phyloP scores from a whole-genome alignment of 1,284 basidiomycete genomes.

The Mixia osmundae region DNA sequence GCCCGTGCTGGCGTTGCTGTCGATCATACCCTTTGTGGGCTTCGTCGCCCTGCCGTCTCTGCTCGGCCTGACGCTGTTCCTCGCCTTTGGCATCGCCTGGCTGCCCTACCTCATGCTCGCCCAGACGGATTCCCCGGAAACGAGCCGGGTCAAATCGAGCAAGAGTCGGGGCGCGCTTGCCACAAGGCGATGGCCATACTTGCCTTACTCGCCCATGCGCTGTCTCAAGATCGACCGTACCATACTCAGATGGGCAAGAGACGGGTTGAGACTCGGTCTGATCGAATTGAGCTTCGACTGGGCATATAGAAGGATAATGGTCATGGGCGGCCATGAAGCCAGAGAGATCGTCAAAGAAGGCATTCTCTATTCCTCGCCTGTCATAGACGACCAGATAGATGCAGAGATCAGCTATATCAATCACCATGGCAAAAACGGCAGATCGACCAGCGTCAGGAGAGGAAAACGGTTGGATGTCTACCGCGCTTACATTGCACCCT shows the following conservation, averaged over 20 bases:
- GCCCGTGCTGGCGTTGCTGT: constrained; percentile 7
- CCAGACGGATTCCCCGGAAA: constrained; percentile 19
- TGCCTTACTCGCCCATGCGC: constrained; percentile 18
- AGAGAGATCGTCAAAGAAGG: constrained; percentile 17
- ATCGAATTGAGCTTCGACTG: constrained; percentile 18
- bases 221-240: constrained; percentile 19
- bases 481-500: too few species aligned
- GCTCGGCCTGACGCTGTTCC: constrained; percentile 14
- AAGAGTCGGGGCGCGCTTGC: constrained; percentile 2
- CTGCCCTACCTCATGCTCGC: constrained; percentile 20
- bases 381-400: constrained; percentile 15
- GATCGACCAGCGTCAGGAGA: not conserved
- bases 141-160: not conserved
- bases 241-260: constrained; percentile 14
- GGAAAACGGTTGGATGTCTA: not conserved
- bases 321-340: constrained; percentile 19
- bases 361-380: constrained; percentile 17
- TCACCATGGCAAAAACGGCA: too few species aligned
- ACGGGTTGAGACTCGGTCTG: constrained; percentile 14
- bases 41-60: constrained; percentile 20
- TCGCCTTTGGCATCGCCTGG: constrained; percentile 20
- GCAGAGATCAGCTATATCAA: constrained; percentile 15
- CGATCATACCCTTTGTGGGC: constrained; percentile 9
- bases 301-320: constrained; percentile 18
- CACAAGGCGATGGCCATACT: constrained; percentile 17